These are phyloP conservation scores for Cunninghamia lanceolata DNA, from an alignment of 75 land plant genomes.

Conservation along the genomic window DNA sequence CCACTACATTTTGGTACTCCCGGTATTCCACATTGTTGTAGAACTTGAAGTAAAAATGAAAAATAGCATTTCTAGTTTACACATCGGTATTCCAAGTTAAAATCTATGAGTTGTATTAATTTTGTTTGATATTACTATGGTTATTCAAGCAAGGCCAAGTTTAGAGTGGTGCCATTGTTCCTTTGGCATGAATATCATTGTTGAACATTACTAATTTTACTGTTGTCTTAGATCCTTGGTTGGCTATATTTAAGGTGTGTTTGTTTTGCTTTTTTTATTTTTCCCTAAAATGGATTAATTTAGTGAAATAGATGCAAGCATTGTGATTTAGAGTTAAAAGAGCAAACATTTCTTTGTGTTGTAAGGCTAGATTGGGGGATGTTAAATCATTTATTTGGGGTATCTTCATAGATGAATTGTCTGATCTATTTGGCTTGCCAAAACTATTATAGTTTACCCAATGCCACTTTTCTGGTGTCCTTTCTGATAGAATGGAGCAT, in stretches of 20 bases:
- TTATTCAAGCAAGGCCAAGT: no score
- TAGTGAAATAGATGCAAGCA: background rate
- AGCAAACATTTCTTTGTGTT: background rate
- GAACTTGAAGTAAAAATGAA: no score
- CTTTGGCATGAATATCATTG: no score
- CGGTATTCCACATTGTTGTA: no score
- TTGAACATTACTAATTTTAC: no score
- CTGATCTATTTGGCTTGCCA: conserved; percentile 28
- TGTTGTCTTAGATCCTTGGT: background rate
- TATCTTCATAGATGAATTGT: background rate
- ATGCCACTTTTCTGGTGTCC: conserved; percentile 7
- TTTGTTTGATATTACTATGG: no score
- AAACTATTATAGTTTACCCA: conserved; percentile 5
- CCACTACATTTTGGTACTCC: no score
- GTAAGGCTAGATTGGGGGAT: background rate
- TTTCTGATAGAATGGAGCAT: conserved; percentile 27
- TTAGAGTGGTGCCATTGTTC: no score
- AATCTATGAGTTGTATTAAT: no score
- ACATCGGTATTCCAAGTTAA: no score
- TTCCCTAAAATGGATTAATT: background rate
- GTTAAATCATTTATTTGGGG: background rate
- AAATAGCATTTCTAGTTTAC: no score
- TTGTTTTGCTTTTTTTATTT: background rate
- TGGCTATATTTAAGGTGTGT: background rate
- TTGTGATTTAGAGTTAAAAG: background rate